Base-by-base conservation (phyloP, 2,329 filamentous ascomycete species). In the Neofusicoccum parvum region DNA sequence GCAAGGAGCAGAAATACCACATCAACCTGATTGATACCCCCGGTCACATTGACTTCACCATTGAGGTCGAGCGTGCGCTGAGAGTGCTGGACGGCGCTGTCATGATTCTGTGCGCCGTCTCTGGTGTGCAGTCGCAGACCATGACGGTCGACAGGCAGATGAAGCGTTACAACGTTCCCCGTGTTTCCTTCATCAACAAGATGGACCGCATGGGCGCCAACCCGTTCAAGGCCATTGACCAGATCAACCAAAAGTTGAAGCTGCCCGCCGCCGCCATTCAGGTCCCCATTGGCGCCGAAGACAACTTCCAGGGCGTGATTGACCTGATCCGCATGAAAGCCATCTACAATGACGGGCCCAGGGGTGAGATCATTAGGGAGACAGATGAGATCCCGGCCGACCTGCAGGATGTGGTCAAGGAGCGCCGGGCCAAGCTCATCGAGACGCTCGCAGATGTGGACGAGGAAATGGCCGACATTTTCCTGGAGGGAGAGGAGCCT, bases 131-230 rank as follows among this genome's bases (percentile, higher is more conserved):
- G 81, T 94, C 90, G 76, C 95, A 99, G 81, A 99, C 95, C 20
- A 97, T 97, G 72, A 99, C 95, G 1, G 95, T 99, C 69, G 94
- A 99, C 79, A 88, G 95, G 72, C 95, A 99, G 83, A 99, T 99
- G 95, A 92, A 93, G 83, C 89, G 95, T 71, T 99, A 99, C 85
- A 94, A 98, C 76, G 90, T 99, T 68, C 95, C 95, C 67, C 87
- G 95, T 72, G 89, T 99, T 78, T 96, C 92, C 64, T 99, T 99
- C 75, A 88, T 99, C 77, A 99, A 99, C 84, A 99, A 99, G 86
- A 98, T 99, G 94, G 95, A 99, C 76, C 90, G 95, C 70, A 97
- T 97, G 91, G 95, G 95, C 67, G 92, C 95, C 69, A 98, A 99
- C 77, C 95, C 95, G 9, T 99, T 94, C 88, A 97, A 96, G 81